Percentiles rank a stretch among this genome's conserved stretches.
Evolutionary conservation across 1,284 basidiomycete species (phyloP).

Genomic region (Microbotryum violaceum): DNA sequence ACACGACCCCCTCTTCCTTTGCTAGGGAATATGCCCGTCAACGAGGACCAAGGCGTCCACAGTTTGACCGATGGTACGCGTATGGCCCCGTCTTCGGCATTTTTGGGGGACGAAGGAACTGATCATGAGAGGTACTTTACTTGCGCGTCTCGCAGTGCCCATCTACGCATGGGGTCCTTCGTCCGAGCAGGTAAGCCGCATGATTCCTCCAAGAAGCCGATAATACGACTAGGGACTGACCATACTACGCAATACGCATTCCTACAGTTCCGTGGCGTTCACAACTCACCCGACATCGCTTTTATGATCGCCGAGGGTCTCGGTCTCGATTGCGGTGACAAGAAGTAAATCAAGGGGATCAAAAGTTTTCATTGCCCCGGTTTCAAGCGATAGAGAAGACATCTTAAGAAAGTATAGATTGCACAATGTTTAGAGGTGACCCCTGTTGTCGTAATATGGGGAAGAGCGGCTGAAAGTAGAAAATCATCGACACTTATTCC

Average conservation of each 20-base stretch:
- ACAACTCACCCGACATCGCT: constrained; percentile 20
- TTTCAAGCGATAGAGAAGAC: too few species aligned
- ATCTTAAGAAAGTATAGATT: too few species aligned
- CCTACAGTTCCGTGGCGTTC: background rate
- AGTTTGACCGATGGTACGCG: constrained; percentile 19
- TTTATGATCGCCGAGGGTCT: constrained; percentile 42
- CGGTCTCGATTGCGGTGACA: constrained; percentile 31
- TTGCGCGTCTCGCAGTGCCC: constrained; percentile 36
- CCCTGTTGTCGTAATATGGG: too few species aligned
- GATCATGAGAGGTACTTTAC: too few species aligned
- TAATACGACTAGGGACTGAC: too few species aligned
- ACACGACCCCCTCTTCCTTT: background rate
- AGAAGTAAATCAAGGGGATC: background rate
- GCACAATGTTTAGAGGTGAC: too few species aligned
- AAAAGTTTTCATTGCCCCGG: too few species aligned
- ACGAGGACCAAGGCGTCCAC: constrained; percentile 42
- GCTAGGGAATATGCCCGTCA: constrained; percentile 39
- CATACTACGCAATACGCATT: too few species aligned
- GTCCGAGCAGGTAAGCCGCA: constrained; percentile 41
- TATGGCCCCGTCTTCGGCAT: constrained; percentile 1
- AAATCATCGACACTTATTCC: too few species aligned
- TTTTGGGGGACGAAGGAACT: too few species aligned
- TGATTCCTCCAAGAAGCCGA: constrained; percentile 2
- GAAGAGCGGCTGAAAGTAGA: too few species aligned
- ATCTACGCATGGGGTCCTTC: constrained; percentile 44